Evolutionary conservation across 2,329 filamentous ascomycete species (phyloP), one percentile per base, ranked within the genome.

Genomic region (Scedosporium boydii): DNA sequence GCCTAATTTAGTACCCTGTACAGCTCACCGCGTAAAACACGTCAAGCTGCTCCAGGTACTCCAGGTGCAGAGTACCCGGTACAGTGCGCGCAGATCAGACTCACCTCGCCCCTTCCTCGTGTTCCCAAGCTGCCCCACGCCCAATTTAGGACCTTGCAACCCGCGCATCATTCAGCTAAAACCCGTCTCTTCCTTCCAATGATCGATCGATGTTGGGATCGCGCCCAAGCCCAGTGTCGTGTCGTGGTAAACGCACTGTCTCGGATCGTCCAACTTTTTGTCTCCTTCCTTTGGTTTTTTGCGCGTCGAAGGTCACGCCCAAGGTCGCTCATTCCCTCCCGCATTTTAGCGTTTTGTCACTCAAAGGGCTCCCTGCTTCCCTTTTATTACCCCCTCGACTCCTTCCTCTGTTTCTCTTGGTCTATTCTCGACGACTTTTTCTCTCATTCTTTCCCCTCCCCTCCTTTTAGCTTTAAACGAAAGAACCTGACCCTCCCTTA

Each of bases 21-120:
- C 58, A 23, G 42, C 23, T 4, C 51, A 4, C 51, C 58, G 58
- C 58, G 42, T 29, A 23, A 60, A 60, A 60, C 58, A 60, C 58
- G 58, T 60, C 42, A 51, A 48, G 42, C 14, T 7, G 16, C 26
- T 6, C 21, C 18, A 27, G 14, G 58, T 42, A 44, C n/a, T 48
- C 42, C 21, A 46, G 44, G 58, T 60, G 46, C 42, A 46, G 58
- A 44, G 23, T 60, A 60, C 58, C 23, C 26, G 5, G 42, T 42
- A 27, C 42, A 51, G 16, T 48, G 58, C 58, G 58, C 23, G 23
- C 44, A 53, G 7, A 23, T 46, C 58, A 42, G 23, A 42, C 27
- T 58, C 34, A 7, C 34, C n/a, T 27, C 7, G 18, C 51, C 51
- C 51, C 23, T 55, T 55, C 18, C 51, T 55, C 51, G 12, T 27